These are phyloP conservation scores for Zygosaccharomyces lentus DNA, from an alignment of 805 yeast genomes.

Conservation along the genomic window DNA sequence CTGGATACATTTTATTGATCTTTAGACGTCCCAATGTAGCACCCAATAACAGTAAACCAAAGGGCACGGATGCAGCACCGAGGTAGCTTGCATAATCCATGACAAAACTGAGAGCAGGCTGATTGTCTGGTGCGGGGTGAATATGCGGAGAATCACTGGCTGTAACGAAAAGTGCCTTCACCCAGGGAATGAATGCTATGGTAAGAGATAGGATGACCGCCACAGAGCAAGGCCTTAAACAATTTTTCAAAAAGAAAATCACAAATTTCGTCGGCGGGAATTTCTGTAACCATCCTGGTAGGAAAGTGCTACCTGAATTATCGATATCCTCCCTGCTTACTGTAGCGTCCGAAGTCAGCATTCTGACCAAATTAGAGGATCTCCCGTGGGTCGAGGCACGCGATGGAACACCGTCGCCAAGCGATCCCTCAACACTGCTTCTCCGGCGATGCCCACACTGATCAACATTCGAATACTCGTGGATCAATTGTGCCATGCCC, in stretches of 20 bases:
- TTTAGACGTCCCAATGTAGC: conserved; percentile 80
- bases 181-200: conserved; percentile 84
- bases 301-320: conserved; percentile 26
- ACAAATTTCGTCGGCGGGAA: conserved; percentile 28
- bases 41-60: conserved; percentile 80
- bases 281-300: conserved; percentile 29
- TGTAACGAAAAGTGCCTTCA: conserved; percentile 64
- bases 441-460: conserved; percentile 31
- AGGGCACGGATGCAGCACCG: conserved; percentile 86
- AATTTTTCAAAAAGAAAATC: conserved; percentile 45
- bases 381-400: not conserved
- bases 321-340: conserved; percentile 31
- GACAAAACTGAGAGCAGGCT: conserved; percentile 80
- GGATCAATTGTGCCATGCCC: conserved; percentile 43
- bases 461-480: conserved; percentile 41
- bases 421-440: conserved; percentile 11
- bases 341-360: conserved; percentile 35
- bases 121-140: conserved; percentile 76
- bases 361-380: conserved; percentile 30
- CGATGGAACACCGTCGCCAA: not conserved
- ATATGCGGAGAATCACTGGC: conserved; percentile 43
- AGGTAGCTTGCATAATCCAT: conserved; percentile 78
- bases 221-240: conserved; percentile 68
- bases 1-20: conserved; percentile 56
- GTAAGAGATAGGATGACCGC: conserved; percentile 61